phyloP scores from a whole-genome alignment of 768 basidiomycete genomes.

The Suillus americanus region DNA sequence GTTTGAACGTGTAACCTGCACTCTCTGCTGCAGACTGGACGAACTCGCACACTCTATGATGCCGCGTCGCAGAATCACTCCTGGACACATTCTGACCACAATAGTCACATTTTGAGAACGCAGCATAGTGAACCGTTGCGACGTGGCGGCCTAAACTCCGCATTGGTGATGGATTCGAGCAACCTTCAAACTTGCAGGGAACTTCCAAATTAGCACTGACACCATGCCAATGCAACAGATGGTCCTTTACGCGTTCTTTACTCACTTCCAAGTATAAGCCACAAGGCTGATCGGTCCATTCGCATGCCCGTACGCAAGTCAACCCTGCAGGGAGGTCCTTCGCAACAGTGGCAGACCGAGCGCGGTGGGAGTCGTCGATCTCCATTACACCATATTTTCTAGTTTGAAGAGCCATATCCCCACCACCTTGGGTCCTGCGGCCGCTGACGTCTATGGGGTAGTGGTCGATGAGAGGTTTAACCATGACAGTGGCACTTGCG shows the following conservation, averaged over 20 bases:
- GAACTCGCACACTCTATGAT: fast-evolving
- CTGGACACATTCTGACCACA: background rate
- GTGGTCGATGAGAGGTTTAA: background rate
- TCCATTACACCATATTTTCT: background rate
- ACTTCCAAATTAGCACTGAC: fast-evolving
- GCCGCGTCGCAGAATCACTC: background rate
- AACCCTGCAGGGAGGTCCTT: background rate
- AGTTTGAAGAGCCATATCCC: background rate
- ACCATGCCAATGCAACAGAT: background rate
- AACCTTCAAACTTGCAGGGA: background rate
- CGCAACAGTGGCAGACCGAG: background rate
- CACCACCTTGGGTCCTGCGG: background rate
- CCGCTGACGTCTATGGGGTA: background rate
- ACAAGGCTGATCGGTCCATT: background rate
- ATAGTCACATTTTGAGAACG: background rate
- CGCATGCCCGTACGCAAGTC: background rate
- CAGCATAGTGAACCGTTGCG: background rate
- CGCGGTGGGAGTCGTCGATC: background rate
- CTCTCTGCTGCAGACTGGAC: background rate
- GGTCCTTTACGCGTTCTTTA: background rate
- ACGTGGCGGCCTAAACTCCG: too few relatives aligned
- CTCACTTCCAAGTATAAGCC: background rate
- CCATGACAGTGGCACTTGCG: background rate
- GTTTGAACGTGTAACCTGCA: background rate
- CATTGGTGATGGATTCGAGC: background rate